Evolutionary conservation across 2,329 filamentous ascomycete genomes (phyloP), one percentile per base, ranked within the genome.

Genomic region (Lachnum nothofagi): DNA sequence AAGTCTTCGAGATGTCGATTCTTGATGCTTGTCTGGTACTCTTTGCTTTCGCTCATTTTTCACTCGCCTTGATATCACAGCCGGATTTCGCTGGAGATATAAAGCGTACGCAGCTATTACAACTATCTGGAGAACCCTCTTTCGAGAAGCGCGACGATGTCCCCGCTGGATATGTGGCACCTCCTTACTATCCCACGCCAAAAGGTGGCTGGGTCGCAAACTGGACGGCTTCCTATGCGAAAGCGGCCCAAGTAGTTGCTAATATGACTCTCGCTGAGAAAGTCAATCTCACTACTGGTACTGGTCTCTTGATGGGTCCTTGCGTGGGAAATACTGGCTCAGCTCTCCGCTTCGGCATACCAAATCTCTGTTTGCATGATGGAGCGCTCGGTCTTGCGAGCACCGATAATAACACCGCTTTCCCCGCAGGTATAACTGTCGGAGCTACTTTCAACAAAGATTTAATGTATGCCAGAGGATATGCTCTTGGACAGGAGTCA

Each of bases 201-300:
- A 58, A 55, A 24, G 87, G 86, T 33, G 90, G 86, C 82, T 65
- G 63, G 62, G 47, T 58, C 17, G 43, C 54, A 2, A 55, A 44
- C 19, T 91, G 87, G 87, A 71, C 71, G 19, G 77, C 78, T 16
- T 84, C 85, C 58, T 91, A 90, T 62, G 70, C 70, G 44, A 88
- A 86, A 60, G 87, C 87, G 1, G 75, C 81, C 49, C 67, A 72
- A 3, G 66, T 91, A 12, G 86, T 91, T 14, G 78, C 80, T 45
- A 77, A 80, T 41, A 88, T 91, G 86, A 91, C 86, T 0, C 67
- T 91, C 48, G 86, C 85, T 2, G 87, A 91, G 65, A 91, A 91
- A 69, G 83, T 85, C 3, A 91, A 90, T 62, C 75, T 90, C 44
- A 89, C 85, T 0, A 78, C 79, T 1, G 86, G 86, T 3, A 83